Evolutionary conservation across 2,329 filamentous ascomycete genomes (phyloP).

Genomic region (Xylariales sp.): DNA sequence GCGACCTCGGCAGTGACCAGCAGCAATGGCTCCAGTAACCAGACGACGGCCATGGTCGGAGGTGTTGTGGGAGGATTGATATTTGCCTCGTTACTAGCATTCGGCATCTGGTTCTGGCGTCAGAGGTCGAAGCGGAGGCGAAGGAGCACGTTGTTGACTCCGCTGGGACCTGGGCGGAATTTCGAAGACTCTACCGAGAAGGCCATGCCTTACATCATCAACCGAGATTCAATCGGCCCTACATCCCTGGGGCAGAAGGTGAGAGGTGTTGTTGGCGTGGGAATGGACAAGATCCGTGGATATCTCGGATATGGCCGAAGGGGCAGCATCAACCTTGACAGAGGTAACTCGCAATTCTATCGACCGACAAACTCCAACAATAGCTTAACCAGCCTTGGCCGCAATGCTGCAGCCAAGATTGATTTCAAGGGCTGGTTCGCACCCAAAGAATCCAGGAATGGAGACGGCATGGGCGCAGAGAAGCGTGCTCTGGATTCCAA

Average conservation of each 20-base stretch:
- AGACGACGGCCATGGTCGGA: constrained; percentile 42
- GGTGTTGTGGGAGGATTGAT: constrained; percentile 47
- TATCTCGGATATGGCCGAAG: constrained; percentile 28
- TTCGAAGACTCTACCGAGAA: constrained; percentile 23
- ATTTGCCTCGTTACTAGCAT: constrained; percentile 37
- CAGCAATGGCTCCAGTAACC: constrained; percentile 19
- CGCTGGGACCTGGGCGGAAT: constrained; percentile 22
- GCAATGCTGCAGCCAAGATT: constrained; percentile 27
- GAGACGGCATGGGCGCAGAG: constrained; percentile 19
- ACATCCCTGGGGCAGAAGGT: constrained; percentile 39
- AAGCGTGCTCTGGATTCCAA: constrained; percentile 19
- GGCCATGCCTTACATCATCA: constrained; percentile 34
- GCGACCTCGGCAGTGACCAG: constrained; percentile 14
- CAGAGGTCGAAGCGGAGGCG: constrained; percentile 37
- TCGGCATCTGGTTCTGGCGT: constrained; percentile 48
- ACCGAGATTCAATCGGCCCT: constrained; percentile 43
- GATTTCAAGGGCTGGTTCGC: constrained; percentile 35
- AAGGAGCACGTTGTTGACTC: constrained; percentile 45
- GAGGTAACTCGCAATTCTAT: constrained; percentile 50
- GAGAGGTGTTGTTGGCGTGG: constrained; percentile 32
- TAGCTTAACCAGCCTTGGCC: constrained; percentile 22
- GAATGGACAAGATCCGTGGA: constrained; percentile 28
- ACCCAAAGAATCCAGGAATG: constrained; percentile 9
- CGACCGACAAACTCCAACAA: constrained; percentile 33
- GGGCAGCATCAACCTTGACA: constrained; percentile 44